phyloP scores from a whole-genome alignment of 768 basidiomycete species.

The Amyloporia xantha region DNA sequence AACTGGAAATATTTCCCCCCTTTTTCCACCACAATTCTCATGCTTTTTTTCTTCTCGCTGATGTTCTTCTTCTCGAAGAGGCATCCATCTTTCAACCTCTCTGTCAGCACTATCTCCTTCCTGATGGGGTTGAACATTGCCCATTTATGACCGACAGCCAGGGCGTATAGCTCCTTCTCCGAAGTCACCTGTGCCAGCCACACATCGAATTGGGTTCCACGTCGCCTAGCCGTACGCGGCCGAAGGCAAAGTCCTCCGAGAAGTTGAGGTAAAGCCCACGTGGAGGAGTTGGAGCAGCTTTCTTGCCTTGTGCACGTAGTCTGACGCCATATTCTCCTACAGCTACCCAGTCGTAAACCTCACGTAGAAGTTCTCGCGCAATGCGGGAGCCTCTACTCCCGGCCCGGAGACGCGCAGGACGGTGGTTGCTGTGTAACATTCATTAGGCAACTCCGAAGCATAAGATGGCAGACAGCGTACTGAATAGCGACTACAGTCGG shows the following conservation, averaged over 20 bases:
- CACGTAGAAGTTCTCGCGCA: neutral
- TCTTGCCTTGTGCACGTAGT: neutral
- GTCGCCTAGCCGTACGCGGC: neutral
- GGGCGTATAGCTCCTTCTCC: neutral
- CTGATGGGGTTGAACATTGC: neutral
- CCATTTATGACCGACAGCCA: neutral
- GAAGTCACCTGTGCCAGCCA: neutral
- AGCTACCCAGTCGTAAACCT: neutral
- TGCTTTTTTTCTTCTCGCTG: neutral
- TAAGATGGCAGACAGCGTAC: too few relatives aligned
- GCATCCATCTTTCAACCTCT: neutral
- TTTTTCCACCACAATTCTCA: neutral
- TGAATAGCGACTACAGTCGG: too few relatives aligned
- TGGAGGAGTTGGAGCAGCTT: neutral
- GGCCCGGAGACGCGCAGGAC: neutral
- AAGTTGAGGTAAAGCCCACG: slow-evolving; percentile 1
- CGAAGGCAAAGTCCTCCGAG: neutral
- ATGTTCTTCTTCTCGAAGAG: neutral
- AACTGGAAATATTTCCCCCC: neutral
- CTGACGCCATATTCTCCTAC: neutral
- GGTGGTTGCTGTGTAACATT: too few relatives aligned
- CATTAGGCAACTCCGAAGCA: too few relatives aligned
- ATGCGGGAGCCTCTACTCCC: slow-evolving; percentile 1
- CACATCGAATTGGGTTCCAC: slow-evolving; percentile 3
- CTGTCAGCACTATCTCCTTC: neutral